A percentile compares a stretch with the other conserved stretches of the same genome.
These are phyloP conservation scores for Amborella trichopoda DNA, from an alignment of 164 flowering plant genomes.

Conservation along the genomic window DNA sequence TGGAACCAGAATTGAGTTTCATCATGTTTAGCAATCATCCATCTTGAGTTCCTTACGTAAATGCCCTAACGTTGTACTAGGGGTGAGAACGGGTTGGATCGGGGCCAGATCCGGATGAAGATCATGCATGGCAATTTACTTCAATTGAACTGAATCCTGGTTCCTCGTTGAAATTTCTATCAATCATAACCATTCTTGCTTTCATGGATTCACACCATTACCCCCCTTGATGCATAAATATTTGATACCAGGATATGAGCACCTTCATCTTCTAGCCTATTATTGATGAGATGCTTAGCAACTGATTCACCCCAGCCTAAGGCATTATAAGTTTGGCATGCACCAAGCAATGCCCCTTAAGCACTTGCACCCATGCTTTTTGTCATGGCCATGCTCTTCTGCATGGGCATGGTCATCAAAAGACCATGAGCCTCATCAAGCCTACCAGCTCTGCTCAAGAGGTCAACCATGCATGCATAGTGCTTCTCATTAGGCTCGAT, in stretches of 20 bases:
- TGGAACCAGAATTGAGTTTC: no score
- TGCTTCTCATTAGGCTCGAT: constrained; percentile 60
- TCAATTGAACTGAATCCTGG: constrained; percentile 33
- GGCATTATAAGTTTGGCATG: constrained; percentile 38
- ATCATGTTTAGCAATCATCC: no score
- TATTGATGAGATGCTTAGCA: constrained; percentile 23
- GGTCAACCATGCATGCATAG: constrained; percentile 80
- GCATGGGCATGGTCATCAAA: constrained; percentile 51
- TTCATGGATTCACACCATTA: constrained; percentile 27
- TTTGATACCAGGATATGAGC: constrained; percentile 38
- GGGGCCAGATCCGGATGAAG: no score
- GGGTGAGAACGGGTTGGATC: no score
- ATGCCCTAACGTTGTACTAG: no score
- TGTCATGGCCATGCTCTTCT: constrained; percentile 50
- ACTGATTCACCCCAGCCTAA: constrained; percentile 16
- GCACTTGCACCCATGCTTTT: no score
- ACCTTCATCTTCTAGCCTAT: constrained; percentile 34
- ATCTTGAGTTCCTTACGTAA: no score
- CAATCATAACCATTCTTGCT: constrained; percentile 29
- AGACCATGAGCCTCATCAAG: constrained; percentile 50
- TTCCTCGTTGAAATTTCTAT: constrained; percentile 22
- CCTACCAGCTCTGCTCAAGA: constrained; percentile 58
- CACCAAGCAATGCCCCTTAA: constrained; percentile 64
- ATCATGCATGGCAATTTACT: no score
- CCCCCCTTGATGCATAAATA: constrained; percentile 28